Evolutionary conservation across 1,284 basidiomycete species (phyloP), one percentile per base, ranked within the genome.

Genomic region (Mycena citricolor): DNA sequence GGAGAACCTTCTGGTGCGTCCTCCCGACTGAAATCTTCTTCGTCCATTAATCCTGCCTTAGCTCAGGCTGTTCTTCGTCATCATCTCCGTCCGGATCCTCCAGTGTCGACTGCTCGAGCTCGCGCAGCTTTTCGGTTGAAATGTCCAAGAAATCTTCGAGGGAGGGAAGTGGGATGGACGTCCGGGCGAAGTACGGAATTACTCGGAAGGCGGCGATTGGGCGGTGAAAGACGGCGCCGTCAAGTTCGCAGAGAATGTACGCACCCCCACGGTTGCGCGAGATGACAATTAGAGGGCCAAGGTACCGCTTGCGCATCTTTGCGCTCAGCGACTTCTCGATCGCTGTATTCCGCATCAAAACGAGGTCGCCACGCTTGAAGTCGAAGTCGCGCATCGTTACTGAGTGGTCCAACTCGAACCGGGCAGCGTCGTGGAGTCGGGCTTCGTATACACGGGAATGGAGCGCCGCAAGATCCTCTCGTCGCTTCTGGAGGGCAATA

Each of bases 321-420:
- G 32, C 24, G 10, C 31, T 17, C 2, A 34, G 20, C 8, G 32
- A 24, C n/a, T 42, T 32, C 2, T 32, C 40, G 3, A 24, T 25
- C 5, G 35, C 26, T 0, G 61, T 63, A 38, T 70, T 70, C 7
- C 58, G 41, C 0, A 68, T 49, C 0, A 72, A 54, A 0, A 73
- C 65, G 0, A 74, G 44, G 2, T 48, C 52, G 1, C 69, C 67
- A 0, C 56, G 61, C 11, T 49, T 28, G 54, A 71, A 73, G 31
- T 63, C 31, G 38, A 56, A 65, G 39, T 67, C 52, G 0, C 41
- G 32, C 19, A 69, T 65, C 2, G 51, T 48, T 6, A 30, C 19
- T 22, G 59, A 51, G 39, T 61, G 61, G 0, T 50, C 34, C 3
- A 45, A 23, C 4, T 51, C 37, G 17, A 56, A 50, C 6, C 29